Evolutionary conservation across 768 basidiomycete genomes (phyloP), one percentile per base, ranked within the genome.

Genomic region (Lentinula aciculospora): DNA sequence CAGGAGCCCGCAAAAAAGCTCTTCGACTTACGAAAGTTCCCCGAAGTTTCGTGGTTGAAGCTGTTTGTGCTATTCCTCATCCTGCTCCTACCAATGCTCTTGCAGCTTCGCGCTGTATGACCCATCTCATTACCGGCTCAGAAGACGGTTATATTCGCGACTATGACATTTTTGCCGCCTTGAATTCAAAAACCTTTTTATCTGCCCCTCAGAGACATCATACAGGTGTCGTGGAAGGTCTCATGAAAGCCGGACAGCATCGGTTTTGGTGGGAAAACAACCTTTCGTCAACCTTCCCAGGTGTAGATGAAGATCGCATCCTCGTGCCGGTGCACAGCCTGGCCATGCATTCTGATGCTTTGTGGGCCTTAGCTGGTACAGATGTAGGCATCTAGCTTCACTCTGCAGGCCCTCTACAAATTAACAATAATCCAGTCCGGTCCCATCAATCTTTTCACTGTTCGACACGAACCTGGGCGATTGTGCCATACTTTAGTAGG

Each of bases 211-310:
- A 95, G 68, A 77, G 92, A 57, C 86, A 89, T 59, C 90, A 94
- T 62, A 91, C 91, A 46, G 89, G 90, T 55, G 85, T 97, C 25
- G 93, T 95, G 10, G 94, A 96, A 69, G 91, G 92, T 5, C 86
- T 89, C 51, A 89, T 92, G 80, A 95, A 95, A 68, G 83, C 91
- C 10, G 94, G 90, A 0, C 90, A 94, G 58, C 76, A 90, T 28
- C 81, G 87, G 37, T 91, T 76, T 56, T 98, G 95, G 93, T 98
- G 92, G 93, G 91, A 89, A 71, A 94, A 94, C 67, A 81, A 83
- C 48, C 58, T 50, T 29, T 32, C 36, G 13, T 28, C 47, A 8
- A 50, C 17, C n/a, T 27, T 48, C n/a, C 13, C 63, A 31, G 63
- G 69, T 23, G 70, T 69, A 55, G 79, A 79, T 25, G 82, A 83